phyloP scores from a whole-genome alignment of 208 protist genomes.

The Phytomonas sp. region DNA sequence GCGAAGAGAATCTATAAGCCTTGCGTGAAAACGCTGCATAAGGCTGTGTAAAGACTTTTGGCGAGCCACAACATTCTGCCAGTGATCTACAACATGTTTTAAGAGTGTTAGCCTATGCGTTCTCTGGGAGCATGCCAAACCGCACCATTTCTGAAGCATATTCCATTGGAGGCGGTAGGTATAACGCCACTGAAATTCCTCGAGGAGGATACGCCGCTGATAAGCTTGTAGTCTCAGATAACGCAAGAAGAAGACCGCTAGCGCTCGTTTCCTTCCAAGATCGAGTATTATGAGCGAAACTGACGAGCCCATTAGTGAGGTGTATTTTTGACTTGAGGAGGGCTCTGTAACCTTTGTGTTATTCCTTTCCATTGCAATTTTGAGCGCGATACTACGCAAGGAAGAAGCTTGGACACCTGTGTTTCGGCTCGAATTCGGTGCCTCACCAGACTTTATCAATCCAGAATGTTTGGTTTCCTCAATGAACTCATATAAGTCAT shows the following conservation, averaged over 20 bases:
- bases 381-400: neutral
- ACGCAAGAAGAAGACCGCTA: constrained; percentile 48
- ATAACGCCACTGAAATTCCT: constrained; percentile 43
- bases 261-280: constrained; percentile 37
- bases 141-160: constrained; percentile 28
- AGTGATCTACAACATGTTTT: constrained; percentile 14
- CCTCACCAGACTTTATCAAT: neutral
- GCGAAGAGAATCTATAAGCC: constrained; percentile 13
- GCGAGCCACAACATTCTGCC: constrained; percentile 16
- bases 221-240: constrained; percentile 40
- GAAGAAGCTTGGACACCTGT: neutral
- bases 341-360: neutral
- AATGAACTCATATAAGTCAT: constrained; percentile 22
- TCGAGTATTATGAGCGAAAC: constrained; percentile 57
- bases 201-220: constrained; percentile 16
- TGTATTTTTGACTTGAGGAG: neutral
- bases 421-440: neutral
- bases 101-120: constrained; percentile 6
- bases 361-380: neutral
- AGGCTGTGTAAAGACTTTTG: neutral
- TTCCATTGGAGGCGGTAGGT: constrained; percentile 48
- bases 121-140: constrained; percentile 2
- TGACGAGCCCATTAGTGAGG: constrained; percentile 18
- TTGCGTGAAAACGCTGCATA: constrained; percentile 11
- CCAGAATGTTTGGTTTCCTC: neutral